Conservation (phyloP, 371 early-diverging fungal species). For the Mortierella sp. region DNA sequence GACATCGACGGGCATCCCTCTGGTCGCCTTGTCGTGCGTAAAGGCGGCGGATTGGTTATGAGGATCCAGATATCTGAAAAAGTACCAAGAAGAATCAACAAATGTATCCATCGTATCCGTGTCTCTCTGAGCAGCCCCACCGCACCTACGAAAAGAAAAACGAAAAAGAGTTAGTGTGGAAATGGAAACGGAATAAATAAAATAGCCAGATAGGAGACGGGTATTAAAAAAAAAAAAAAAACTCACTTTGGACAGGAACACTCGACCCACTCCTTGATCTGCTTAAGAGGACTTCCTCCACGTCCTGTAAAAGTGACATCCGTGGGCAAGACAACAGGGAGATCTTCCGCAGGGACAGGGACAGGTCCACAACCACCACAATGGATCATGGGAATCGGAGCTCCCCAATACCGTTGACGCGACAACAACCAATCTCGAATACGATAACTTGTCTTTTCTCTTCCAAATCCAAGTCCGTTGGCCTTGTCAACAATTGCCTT, state of each 20-base stretch:
- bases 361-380: constrained; percentile 86
- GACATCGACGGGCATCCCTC: constrained; percentile 85
- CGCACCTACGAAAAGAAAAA: constrained; percentile 60
- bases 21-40: constrained; percentile 63
- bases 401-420: constrained; percentile 99
- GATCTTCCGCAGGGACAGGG: constrained; percentile 84
- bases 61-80: constrained; percentile 85
- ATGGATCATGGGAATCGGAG: constrained; percentile 98
- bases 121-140: constrained; percentile 81
- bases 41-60: constrained; percentile 75
- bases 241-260: constrained; percentile 81
- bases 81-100: constrained; percentile 97
- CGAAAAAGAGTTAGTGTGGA: neutral
- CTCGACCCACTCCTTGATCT: constrained; percentile 70
- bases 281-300: constrained; percentile 77
- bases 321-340: constrained; percentile 82
- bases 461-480: constrained; percentile 59
- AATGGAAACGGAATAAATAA: neutral
- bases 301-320: constrained; percentile 73
- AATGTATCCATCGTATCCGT: constrained; percentile 97
- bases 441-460: constrained; percentile 73
- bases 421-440: constrained; percentile 98
- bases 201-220: neutral
- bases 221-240: neutral
- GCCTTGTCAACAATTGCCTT: constrained; percentile 69